Evolutionary conservation across 2,329 filamentous ascomycete genomes (phyloP).

Genomic region (Onygenales sp.): DNA sequence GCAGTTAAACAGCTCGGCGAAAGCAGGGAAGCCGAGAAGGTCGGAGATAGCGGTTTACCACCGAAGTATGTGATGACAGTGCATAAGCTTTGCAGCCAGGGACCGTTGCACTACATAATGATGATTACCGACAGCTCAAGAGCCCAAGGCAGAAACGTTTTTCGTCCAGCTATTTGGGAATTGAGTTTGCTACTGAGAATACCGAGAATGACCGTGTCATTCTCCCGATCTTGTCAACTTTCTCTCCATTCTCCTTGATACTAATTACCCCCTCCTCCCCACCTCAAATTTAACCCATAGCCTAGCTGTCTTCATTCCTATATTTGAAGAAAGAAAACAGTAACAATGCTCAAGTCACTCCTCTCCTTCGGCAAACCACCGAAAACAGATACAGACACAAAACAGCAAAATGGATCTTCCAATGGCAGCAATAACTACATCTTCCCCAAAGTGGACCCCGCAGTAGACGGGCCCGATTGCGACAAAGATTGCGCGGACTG

Average conservation of each 20-base stretch:
- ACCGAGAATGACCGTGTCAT: background rate
- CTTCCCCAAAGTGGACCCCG: conserved; percentile 64
- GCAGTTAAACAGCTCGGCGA: background rate
- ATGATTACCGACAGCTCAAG: background rate
- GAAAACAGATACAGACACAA: background rate
- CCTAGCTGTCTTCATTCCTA: background rate
- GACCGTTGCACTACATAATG: too few species aligned
- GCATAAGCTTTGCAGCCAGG: background rate
- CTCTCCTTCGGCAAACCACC: background rate
- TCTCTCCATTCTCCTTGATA: background rate
- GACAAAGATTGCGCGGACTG: conserved; percentile 77
- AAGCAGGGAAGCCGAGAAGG: too few species aligned
- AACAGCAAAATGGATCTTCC: background rate
- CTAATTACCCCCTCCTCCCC: too few species aligned
- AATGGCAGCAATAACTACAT: conserved; percentile 36
- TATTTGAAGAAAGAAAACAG: background rate
- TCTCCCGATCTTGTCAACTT: too few species aligned
- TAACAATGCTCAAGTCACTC: background rate
- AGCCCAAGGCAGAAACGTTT: background rate
- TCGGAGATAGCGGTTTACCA: too few species aligned
- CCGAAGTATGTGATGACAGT: background rate
- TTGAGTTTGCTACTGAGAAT: background rate
- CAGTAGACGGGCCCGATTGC: conserved; percentile 78
- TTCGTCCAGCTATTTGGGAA: background rate
- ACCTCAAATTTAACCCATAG: background rate